Evolutionary conservation across 1,284 basidiomycete species (phyloP).

Genomic region (Puccinia novopanici): DNA sequence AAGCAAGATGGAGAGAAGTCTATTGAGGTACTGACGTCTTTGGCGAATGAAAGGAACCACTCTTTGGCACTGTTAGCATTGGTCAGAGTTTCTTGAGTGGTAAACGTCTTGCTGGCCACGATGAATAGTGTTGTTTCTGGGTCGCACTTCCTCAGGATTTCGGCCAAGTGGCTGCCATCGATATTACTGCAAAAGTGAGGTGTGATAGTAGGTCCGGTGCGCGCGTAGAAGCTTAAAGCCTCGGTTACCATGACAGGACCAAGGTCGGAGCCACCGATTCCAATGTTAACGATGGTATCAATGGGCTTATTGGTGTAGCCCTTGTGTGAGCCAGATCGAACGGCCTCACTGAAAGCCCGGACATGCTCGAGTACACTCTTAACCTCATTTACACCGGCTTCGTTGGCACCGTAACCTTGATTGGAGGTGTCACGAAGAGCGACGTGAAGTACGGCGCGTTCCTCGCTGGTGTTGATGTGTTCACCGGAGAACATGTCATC

Average conservation of each 20-base stretch:
- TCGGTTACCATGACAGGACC: slow-evolving; percentile 99
- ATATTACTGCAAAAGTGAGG: slow-evolving; percentile 96
- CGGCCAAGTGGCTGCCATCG: slow-evolving; percentile 94
- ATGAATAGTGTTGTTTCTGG: slow-evolving; percentile 96
- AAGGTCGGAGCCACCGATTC: slow-evolving; percentile 95
- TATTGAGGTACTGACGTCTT: slow-evolving; percentile 55
- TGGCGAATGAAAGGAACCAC: slow-evolving; percentile 86
- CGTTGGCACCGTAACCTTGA: slow-evolving; percentile 69
- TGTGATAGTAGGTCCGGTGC: slow-evolving; percentile 74
- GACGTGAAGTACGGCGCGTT: slow-evolving; percentile 90
- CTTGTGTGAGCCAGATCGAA: slow-evolving; percentile 86
- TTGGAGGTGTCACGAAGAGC: slow-evolving; percentile 78
- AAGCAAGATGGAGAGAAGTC: neutral
- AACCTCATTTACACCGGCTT: slow-evolving; percentile 81
- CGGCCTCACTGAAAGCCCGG: slow-evolving; percentile 79
- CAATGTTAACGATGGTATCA: slow-evolving; percentile 94
- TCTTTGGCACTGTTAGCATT: slow-evolving; percentile 90
- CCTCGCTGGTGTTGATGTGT: slow-evolving; percentile 98
- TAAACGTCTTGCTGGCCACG: slow-evolving; percentile 97
- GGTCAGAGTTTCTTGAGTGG: slow-evolving; percentile 98
- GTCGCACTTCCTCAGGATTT: slow-evolving; percentile 78
- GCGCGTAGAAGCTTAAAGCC: slow-evolving; percentile 85
- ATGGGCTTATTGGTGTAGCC: slow-evolving; percentile 96
- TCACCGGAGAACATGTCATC: slow-evolving; percentile 93
- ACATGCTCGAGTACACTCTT: slow-evolving; percentile 84